phyloP scores from a whole-genome alignment of 2,329 filamentous ascomycete genomes.

The Plenodomus biglobosus region DNA sequence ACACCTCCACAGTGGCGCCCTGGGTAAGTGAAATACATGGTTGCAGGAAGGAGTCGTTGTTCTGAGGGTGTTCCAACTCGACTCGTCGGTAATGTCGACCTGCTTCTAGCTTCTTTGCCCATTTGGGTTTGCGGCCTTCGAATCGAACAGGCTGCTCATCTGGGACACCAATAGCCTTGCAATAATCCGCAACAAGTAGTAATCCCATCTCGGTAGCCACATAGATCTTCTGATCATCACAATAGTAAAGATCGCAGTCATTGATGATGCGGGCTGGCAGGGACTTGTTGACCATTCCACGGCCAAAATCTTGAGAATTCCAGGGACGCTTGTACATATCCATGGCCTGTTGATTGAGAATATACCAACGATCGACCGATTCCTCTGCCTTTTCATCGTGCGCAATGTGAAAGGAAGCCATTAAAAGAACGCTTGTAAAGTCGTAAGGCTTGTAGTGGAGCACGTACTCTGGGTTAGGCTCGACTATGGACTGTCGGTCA shows the following conservation, averaged over 20 bases:
- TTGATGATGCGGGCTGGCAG: conserved; percentile 8
- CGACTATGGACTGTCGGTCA: background rate
- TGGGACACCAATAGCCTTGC: conserved; percentile 17
- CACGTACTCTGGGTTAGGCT: background rate
- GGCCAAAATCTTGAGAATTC: conserved; percentile 9
- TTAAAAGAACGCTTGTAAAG: background rate
- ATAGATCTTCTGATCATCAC: conserved; percentile 11
- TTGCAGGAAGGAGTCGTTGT: background rate
- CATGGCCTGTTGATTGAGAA: background rate
- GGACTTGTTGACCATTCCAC: background rate
- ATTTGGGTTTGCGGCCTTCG: conserved; percentile 17
- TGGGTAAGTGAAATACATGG: background rate
- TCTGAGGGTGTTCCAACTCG: background rate
- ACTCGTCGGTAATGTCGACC: conserved; percentile 2
- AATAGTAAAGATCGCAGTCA: conserved; percentile 22
- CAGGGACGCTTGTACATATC: background rate
- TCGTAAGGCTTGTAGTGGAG: background rate
- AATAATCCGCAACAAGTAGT: conserved; percentile 14
- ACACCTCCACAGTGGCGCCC: background rate
- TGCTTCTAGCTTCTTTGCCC: conserved; percentile 8
- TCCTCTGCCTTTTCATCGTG: background rate
- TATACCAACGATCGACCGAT: background rate
- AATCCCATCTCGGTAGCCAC: conserved; percentile 21
- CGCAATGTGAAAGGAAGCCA: background rate
- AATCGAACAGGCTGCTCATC: conserved; percentile 20